phyloP scores from a whole-genome alignment of 2,329 filamentous ascomycete genomes.

The Penicillium sp. region DNA sequence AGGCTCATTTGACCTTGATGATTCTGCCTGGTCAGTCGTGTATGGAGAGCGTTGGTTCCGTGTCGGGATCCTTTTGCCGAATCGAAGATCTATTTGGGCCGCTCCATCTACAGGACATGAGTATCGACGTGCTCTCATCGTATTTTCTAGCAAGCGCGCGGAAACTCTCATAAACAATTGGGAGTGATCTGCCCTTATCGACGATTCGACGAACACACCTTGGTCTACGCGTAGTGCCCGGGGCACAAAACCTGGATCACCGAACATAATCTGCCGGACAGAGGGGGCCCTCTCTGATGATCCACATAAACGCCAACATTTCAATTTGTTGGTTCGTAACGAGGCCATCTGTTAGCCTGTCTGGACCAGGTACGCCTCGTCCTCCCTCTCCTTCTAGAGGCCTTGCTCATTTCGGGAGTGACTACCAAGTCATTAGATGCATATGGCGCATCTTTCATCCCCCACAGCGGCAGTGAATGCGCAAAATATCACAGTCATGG shows the following conservation, averaged over 20 bases:
- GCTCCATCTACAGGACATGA: neutral
- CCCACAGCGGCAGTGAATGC: slow-evolving; percentile 10
- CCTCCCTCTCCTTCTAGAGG: slow-evolving; percentile 20
- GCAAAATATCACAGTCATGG: slow-evolving; percentile 7
- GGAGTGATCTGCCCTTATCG: neutral
- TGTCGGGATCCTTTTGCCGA: neutral
- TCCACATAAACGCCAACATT: slow-evolving; percentile 36
- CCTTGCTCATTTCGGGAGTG: slow-evolving; percentile 26
- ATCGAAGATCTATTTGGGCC: neutral
- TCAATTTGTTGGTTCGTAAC: slow-evolving; percentile 28
- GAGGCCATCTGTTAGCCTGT: slow-evolving; percentile 24
- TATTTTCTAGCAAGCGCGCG: neutral
- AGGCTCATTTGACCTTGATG: neutral
- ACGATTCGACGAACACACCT: slow-evolving; percentile 1
- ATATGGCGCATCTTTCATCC: slow-evolving; percentile 10
- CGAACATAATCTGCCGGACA: slow-evolving; percentile 22
- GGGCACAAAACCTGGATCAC: slow-evolving; percentile 12
- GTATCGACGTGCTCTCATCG: neutral
- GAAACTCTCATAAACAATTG: neutral
- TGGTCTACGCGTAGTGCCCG: slow-evolving; percentile 2
- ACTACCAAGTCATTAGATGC: slow-evolving; percentile 21
- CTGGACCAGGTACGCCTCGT: slow-evolving; percentile 20
- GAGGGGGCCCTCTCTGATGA: slow-evolving; percentile 25
- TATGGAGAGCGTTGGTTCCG: neutral
- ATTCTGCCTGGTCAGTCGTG: neutral